Evolutionary conservation across 2,329 filamentous ascomycete genomes (phyloP).

Genomic region (Tolypocladium album): DNA sequence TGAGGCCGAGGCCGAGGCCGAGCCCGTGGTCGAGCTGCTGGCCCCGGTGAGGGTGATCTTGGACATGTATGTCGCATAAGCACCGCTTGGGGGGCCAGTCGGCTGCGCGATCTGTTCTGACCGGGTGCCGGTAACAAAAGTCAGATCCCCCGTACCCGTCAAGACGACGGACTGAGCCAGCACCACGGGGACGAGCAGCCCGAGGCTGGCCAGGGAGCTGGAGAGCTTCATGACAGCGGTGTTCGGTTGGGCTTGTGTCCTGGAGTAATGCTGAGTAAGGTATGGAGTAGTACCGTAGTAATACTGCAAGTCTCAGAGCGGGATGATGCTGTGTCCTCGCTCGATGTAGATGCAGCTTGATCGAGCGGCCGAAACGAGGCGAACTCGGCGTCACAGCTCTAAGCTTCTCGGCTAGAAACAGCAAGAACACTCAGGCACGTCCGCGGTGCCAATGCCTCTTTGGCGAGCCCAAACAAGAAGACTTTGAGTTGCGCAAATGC

Average conservation of each 20-base stretch:
- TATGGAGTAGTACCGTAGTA: no score
- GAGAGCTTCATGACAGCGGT: constrained; percentile 12
- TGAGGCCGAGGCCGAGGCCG: constrained; percentile 10
- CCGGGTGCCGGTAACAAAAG: constrained; percentile 25
- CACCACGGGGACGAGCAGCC: constrained; percentile 12
- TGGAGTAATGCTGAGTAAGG: not conserved
- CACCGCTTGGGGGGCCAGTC: constrained; percentile 28
- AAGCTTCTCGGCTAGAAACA: not conserved
- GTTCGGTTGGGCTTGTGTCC: not conserved
- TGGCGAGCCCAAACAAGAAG: not conserved
- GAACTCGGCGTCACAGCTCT: not conserved
- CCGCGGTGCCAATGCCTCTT: not conserved
- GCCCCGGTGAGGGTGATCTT: constrained; percentile 28
- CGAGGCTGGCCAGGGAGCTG: constrained; percentile 5
- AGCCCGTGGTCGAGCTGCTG: constrained; percentile 9
- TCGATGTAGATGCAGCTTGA: not conserved
- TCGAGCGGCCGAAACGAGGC: not conserved
- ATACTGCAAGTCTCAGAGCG: not conserved
- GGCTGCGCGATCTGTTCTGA: constrained; percentile 25
- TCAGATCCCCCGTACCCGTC: constrained; percentile 20
- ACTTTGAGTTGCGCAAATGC: not conserved
- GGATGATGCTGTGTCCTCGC: not conserved
- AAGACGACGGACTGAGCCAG: constrained; percentile 18
- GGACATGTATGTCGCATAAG: constrained; percentile 32
- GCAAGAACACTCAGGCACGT: not conserved